A percentile compares a stretch with the other conserved stretches of the same genome.
These are phyloP conservation scores for Lipomyces starkeyi DNA, from an alignment of 805 yeast genomes.

Conservation along the genomic window DNA sequence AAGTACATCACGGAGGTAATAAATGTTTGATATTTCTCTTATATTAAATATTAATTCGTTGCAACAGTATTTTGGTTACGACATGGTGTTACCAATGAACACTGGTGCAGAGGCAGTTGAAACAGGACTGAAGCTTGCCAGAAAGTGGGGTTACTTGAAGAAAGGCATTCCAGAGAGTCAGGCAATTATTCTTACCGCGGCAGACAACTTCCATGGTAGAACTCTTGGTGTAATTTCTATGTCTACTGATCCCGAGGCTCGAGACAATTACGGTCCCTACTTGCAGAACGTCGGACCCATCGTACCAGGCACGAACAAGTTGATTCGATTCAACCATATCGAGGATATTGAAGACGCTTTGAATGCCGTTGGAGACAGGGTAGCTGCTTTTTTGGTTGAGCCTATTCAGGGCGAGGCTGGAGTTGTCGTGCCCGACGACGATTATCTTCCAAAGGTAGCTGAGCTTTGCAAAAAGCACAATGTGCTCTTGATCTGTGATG, in stretches of 20 bases:
- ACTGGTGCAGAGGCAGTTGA: slow-evolving; percentile 99
- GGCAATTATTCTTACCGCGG: slow-evolving; percentile 86
- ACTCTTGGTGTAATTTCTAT: slow-evolving; percentile 93
- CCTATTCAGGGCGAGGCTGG: slow-evolving; percentile 99
- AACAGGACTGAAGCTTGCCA: slow-evolving; percentile 89
- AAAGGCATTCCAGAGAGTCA: slow-evolving; percentile 83
- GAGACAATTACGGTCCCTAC: slow-evolving; percentile 88
- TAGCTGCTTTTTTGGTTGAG: slow-evolving; percentile 90
- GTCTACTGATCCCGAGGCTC: slow-evolving; percentile 96
- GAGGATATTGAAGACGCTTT: slow-evolving; percentile 88
- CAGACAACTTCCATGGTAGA: slow-evolving; percentile 94
- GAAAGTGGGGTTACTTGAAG: slow-evolving; percentile 94
- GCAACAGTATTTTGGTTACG: slow-evolving; percentile 72
- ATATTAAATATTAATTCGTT: neutral
- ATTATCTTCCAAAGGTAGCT: slow-evolving; percentile 74
- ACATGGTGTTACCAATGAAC: slow-evolving; percentile 95
- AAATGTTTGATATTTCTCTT: neutral
- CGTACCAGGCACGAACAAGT: slow-evolving; percentile 72
- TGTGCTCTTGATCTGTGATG: slow-evolving; percentile 90
- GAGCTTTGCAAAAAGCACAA: slow-evolving; percentile 73
- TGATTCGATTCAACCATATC: slow-evolving; percentile 80
- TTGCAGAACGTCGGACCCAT: slow-evolving; percentile 81
- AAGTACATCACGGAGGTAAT: slow-evolving; percentile 74
- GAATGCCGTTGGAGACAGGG: slow-evolving; percentile 79
- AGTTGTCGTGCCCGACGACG: slow-evolving; percentile 88